Conservation (phyloP, 495 filamentous ascomycete species). For the Xanthoparmelia taractica region DNA sequence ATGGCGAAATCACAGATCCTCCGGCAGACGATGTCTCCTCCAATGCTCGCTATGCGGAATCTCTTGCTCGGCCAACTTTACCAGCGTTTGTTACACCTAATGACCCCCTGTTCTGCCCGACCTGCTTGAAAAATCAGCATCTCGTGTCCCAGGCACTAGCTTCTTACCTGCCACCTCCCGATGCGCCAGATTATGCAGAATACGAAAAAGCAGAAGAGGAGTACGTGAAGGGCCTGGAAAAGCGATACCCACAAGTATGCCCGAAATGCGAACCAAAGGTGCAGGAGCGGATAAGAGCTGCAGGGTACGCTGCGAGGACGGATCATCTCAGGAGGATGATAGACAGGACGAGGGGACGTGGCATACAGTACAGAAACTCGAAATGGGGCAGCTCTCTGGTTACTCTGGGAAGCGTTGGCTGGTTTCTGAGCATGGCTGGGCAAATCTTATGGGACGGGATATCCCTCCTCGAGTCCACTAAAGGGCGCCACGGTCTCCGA, state of each 20-base stretch:
- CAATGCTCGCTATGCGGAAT: slow-evolving; percentile 27
- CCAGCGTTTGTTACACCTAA: slow-evolving; percentile 34
- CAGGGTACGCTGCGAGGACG: slow-evolving; percentile 70
- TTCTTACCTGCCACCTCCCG: slow-evolving; percentile 59
- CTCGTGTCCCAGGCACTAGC: slow-evolving; percentile 59
- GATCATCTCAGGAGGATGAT: slow-evolving; percentile 68
- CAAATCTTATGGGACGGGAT: slow-evolving; percentile 40
- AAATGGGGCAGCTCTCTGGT: slow-evolving; percentile 47
- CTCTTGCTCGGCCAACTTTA: slow-evolving; percentile 29
- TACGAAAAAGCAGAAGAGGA: slow-evolving; percentile 50
- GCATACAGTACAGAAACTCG: slow-evolving; percentile 33
- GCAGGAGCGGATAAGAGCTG: slow-evolving; percentile 52
- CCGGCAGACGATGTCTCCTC: slow-evolving; percentile 50
- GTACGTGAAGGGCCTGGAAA: slow-evolving; percentile 59
- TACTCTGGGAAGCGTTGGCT: slow-evolving; percentile 29
- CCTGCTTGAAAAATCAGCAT: slow-evolving; percentile 76
- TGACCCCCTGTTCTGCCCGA: slow-evolving; percentile 61
- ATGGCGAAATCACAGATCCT: slow-evolving; percentile 81
- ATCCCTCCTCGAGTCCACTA: slow-evolving; percentile 26
- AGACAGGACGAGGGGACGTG: slow-evolving; percentile 48
- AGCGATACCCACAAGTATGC: slow-evolving; percentile 78
- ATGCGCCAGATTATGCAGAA: slow-evolving; percentile 54
- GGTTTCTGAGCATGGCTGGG: slow-evolving; percentile 28
- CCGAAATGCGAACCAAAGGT: slow-evolving; percentile 63
- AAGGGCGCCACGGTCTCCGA: slow-evolving; percentile 18